These are phyloP conservation scores for Coelastrella sp. DNA, from an alignment of 139 green algal species.

Conservation along the genomic window DNA sequence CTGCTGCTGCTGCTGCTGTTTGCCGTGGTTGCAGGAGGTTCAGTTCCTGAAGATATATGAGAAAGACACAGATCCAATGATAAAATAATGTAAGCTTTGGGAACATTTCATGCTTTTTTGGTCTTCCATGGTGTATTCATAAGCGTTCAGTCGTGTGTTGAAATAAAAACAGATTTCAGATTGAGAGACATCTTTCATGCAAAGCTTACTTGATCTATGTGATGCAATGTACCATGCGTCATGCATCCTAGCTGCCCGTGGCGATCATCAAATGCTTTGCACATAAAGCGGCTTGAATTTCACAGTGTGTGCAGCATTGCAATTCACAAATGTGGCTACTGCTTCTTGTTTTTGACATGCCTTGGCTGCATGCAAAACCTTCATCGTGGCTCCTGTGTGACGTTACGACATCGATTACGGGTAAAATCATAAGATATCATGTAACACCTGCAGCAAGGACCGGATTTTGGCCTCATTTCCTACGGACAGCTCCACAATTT, in stretches of 20 bases:
- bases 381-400: too few species aligned
- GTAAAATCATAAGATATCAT: not conserved
- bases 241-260: too few species aligned
- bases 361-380: not conserved
- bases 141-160: not conserved
- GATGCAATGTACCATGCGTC: too few species aligned
- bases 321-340: not conserved
- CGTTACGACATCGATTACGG: too few species aligned
- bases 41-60: not conserved
- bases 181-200: too few species aligned
- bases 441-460: conserved; percentile 16
- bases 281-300: too few species aligned
- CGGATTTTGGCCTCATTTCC: conserved; percentile 31
- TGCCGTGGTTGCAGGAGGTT: not conserved
- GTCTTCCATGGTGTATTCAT: not conserved
- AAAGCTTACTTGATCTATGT: too few species aligned
- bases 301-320: too few species aligned
- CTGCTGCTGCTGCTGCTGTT: not conserved
- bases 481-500: conserved; percentile 22
- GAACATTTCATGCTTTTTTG: not conserved
- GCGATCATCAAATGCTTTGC: too few species aligned
- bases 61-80: not conserved
- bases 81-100: not conserved
- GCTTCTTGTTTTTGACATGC: not conserved
- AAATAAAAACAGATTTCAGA: not conserved